Base-by-base conservation (phyloP, 2,329 filamentous ascomycete species). In the Ramularia collo-cygni region DNA sequence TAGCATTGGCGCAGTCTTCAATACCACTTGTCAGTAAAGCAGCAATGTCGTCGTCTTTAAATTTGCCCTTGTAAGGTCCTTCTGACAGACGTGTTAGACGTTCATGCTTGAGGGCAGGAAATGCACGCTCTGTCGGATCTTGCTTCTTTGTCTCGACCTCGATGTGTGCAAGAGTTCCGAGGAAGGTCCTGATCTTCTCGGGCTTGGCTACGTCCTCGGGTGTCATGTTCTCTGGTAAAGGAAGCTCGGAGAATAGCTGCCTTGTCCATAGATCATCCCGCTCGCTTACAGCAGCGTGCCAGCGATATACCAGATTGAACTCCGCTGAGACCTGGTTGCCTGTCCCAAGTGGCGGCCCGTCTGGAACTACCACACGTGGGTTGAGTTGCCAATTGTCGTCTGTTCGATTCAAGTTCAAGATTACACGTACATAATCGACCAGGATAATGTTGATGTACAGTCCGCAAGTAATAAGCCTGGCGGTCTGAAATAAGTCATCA, bases 1-100 rank as follows among this genome's bases (percentile, higher is more conserved):
- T 80, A 4, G 68, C 65, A 24, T 75, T 76, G 2, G 75, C 74
- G 24, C 74, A 72, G 41, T 81, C 76, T 15, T 81, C 73, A 56
- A 80, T 77, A n/a, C 72, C 66, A 19, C 69, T 67, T 16, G 68
- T 70, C n/a, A 81, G 66, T 12, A 78, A 67, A 2, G 65, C 61
- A 1, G 72, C 74, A 10, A 82, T 63, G n/a, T 78, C 70, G 24
- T 73, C 70, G 40, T 82, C 75, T 27, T 69, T 63, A 51, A 77
- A 80, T 0, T 52, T 69, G 0, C 75, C 75, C 43, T 77, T 64
- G 8, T 58, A 49, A 9, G 56, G 56, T 8, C 56, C 57, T 8
- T 58, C 48, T 29, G 47, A 47, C 28, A 53, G 47, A 13, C 58
- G 56, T n/a, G 51, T 29, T 30, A 59, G 43, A 14, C 33, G 55